Evolutionary conservation across 2,329 filamentous ascomycete species (phyloP).

Genomic region (Myriosclerotinia curreyana): DNA sequence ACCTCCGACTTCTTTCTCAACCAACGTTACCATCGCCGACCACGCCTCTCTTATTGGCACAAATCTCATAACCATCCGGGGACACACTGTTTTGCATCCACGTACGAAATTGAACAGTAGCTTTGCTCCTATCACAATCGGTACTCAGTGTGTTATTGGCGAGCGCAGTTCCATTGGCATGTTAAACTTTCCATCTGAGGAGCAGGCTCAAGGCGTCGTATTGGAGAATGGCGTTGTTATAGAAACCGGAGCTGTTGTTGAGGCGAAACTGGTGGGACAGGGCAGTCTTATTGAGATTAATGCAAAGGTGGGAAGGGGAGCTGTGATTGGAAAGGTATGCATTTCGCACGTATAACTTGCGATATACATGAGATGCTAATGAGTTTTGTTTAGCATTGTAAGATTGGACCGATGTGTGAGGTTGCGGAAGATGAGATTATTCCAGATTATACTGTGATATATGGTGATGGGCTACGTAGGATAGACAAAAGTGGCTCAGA

Average conservation of each 20-base stretch:
- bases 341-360: background rate
- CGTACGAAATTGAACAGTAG: slow-evolving; percentile 75
- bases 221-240: slow-evolving; percentile 61
- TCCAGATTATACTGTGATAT: slow-evolving; percentile 67
- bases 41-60: slow-evolving; percentile 64
- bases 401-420: slow-evolving; percentile 62
- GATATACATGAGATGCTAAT: slow-evolving; percentile 13
- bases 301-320: slow-evolving; percentile 57
- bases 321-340: slow-evolving; percentile 60
- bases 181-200: slow-evolving; percentile 38
- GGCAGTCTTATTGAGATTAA: slow-evolving; percentile 61
- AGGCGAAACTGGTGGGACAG: slow-evolving; percentile 49
- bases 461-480: slow-evolving; percentile 59
- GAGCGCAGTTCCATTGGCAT: slow-evolving; percentile 61
- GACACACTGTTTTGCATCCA: slow-evolving; percentile 81
- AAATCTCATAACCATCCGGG: slow-evolving; percentile 73
- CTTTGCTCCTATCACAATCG: slow-evolving; percentile 74
- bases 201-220: slow-evolving; percentile 43
- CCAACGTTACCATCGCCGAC: slow-evolving; percentile 59
- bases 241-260: slow-evolving; percentile 58
- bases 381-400: slow-evolving; percentile 55
- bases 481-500: slow-evolving; percentile 59
- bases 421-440: slow-evolving; percentile 57
- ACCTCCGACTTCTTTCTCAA: slow-evolving; percentile 59
- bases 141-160: slow-evolving; percentile 76